Base-by-base conservation (phyloP, 768 basidiomycete genomes). In the Cyclocybe cylindracea region DNA sequence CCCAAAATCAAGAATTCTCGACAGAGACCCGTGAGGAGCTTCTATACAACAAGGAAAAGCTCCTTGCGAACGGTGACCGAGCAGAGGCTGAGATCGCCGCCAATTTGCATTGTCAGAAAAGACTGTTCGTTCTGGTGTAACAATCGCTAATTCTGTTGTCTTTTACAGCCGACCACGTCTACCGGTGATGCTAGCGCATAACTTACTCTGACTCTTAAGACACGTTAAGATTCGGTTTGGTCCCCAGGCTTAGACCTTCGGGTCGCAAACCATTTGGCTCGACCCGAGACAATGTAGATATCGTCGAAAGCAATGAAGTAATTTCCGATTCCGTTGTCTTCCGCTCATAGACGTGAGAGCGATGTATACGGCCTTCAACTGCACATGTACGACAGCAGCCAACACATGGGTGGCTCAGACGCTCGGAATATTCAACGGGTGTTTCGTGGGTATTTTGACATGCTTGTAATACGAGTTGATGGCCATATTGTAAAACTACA, bases 31-130 rank as follows among this genome's bases (percentile, higher is more conserved):
- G 97, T 51, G 97, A 99, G 71, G 97, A 99, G 69, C 84, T 98
- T 48, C 78, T 98, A 36, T 99, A 99, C 75, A 98, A 98, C 80
- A 99, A 99, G 71, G 97, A 98, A 80, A 98, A 98, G 71, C 82
- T 99, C 48, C 81, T 99, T 32, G 86, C 93, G 19, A 98, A 96
- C 63, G 96, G 97, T 48, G 97, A 98, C 75, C 77, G 91, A 60
- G 92, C 94, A 50, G 97, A 99, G 70, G 92, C 95, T 24, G 97
- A 98, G 74, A 93, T 99, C 63, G 95, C 95, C 49, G 95, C 97
- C 41, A 98, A 98, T 71, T 72, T 94, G 56, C 78, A 91, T 64
- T 75, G 90, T 91, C 66, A 58, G 80, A 68, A 39, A n/a, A 46
- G 18, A 11, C 34, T 55, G 41, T 39, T 39, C 55, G 48, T 35